A percentile compares a stretch with the other conserved stretches of the same genome.
Evolutionary conservation across 2,329 filamentous ascomycete species (phyloP).

Genomic region (Zasmidium citrigriseum): DNA sequence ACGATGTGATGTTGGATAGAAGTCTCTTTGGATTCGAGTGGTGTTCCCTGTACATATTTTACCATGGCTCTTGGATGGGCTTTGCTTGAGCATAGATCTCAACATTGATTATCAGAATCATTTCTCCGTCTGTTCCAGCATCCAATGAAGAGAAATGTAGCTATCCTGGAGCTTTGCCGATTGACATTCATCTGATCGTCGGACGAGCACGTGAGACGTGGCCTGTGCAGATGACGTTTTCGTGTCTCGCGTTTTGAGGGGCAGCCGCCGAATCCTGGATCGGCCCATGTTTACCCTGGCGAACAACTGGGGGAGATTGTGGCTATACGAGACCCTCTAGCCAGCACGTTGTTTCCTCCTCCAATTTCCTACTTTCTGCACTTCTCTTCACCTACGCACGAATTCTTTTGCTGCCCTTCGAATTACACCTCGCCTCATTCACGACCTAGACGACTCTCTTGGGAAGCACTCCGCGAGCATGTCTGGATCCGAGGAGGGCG

Average conservation of each 20-base stretch:
- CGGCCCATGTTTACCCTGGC: neutral
- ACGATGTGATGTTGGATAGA: neutral
- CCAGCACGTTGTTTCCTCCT: neutral
- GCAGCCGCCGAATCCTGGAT: neutral
- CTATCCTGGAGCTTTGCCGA: too few species aligned
- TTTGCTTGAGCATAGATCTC: too few species aligned
- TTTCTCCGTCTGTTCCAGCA: too few species aligned
- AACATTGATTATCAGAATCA: too few species aligned
- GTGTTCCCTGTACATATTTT: neutral
- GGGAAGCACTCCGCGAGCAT: neutral
- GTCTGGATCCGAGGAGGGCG: slow-evolving; percentile 38
- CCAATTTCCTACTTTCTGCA: neutral
- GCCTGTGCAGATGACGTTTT: neutral
- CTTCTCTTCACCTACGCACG: neutral
- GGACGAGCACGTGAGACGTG: neutral
- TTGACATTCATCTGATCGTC: too few species aligned
- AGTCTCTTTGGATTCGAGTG: neutral
- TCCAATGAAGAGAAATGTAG: too few species aligned
- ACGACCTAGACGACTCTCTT: neutral
- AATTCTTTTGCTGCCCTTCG: neutral
- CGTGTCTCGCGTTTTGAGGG: neutral
- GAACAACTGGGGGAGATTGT: neutral
- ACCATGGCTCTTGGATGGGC: too few species aligned
- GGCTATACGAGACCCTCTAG: neutral
- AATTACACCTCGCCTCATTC: neutral